phyloP scores from a whole-genome alignment of 768 basidiomycete genomes.

The Lactarius akahatsu region DNA sequence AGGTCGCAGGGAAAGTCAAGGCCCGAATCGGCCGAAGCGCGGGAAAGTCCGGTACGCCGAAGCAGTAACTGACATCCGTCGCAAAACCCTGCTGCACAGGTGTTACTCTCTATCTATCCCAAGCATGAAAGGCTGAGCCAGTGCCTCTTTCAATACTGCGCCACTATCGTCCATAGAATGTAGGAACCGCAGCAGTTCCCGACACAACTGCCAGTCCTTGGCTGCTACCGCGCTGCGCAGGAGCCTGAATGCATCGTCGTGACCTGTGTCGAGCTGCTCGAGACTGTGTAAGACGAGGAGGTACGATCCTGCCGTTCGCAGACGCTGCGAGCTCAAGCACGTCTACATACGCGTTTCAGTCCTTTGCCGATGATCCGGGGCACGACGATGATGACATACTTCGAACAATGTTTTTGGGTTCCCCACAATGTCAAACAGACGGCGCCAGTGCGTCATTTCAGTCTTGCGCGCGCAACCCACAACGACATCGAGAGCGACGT shows the following conservation, averaged over 20 bases:
- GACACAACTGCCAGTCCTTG: constrained; percentile 87
- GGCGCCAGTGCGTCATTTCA: constrained; percentile 86
- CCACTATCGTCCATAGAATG: constrained; percentile 92
- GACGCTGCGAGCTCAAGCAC: constrained; percentile 66
- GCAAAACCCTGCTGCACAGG: background rate
- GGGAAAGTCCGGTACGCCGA: too few species aligned
- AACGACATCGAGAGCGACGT: constrained; percentile 86
- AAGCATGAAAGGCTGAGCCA: constrained; percentile 51
- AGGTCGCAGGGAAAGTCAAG: too few species aligned
- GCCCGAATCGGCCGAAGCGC: too few species aligned
- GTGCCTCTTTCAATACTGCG: constrained; percentile 58
- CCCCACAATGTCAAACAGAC: constrained; percentile 87
- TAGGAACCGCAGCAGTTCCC: constrained; percentile 88
- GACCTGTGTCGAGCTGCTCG: constrained; percentile 81
- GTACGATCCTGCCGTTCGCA: constrained; percentile 91
- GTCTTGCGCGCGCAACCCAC: constrained; percentile 97
- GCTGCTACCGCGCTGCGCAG: constrained; percentile 71
- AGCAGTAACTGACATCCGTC: too few species aligned
- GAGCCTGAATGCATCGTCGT: constrained; percentile 77
- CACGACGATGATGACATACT: constrained; percentile 43
- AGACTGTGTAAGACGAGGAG: constrained; percentile 91
- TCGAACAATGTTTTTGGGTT: constrained; percentile 90
- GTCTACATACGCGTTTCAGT: constrained; percentile 44
- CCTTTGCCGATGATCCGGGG: background rate
- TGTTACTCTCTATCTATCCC: constrained; percentile 11